phyloP scores from a whole-genome alignment of 164 flowering plant species.

The Pachysandra terminalis region DNA sequence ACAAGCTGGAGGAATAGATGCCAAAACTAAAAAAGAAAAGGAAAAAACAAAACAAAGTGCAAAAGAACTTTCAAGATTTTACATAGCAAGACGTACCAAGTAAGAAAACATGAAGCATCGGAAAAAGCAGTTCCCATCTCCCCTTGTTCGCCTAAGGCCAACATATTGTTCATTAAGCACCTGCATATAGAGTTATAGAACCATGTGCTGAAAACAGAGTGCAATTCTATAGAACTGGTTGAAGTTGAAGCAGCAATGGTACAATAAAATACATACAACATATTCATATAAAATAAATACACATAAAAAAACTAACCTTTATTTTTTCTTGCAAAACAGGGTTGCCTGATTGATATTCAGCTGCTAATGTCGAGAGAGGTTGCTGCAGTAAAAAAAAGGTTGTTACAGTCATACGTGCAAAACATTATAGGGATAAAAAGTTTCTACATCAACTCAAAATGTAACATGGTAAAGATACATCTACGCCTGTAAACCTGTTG shows the following conservation, averaged over 20 bases:
- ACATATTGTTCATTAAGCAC: slow-evolving; percentile 61
- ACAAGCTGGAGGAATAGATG: slow-evolving; percentile 18
- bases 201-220: neutral
- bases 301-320: slow-evolving; percentile 41
- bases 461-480: too few relatives aligned
- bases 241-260: too few relatives aligned
- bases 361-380: slow-evolving; percentile 71
- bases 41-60: too few relatives aligned
- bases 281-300: neutral
- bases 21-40: too few relatives aligned
- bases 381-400: slow-evolving; percentile 50
- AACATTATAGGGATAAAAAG: neutral
- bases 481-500: neutral
- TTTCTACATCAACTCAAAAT: too few relatives aligned
- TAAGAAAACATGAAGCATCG: slow-evolving; percentile 95
- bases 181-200: slow-evolving; percentile 32
- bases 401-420: too few relatives aligned
- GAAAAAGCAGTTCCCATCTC: slow-evolving; percentile 98
- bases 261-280: too few relatives aligned
- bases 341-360: slow-evolving; percentile 83
- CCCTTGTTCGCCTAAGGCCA: slow-evolving; percentile 86
- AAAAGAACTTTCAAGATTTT: slow-evolving; percentile 6
- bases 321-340: slow-evolving; percentile 78
- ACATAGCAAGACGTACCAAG: slow-evolving; percentile 49
- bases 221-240: too few relatives aligned